Evolutionary conservation across 2,329 filamentous ascomycete genomes (phyloP).

Genomic region (Ophiostoma perfectum): DNA sequence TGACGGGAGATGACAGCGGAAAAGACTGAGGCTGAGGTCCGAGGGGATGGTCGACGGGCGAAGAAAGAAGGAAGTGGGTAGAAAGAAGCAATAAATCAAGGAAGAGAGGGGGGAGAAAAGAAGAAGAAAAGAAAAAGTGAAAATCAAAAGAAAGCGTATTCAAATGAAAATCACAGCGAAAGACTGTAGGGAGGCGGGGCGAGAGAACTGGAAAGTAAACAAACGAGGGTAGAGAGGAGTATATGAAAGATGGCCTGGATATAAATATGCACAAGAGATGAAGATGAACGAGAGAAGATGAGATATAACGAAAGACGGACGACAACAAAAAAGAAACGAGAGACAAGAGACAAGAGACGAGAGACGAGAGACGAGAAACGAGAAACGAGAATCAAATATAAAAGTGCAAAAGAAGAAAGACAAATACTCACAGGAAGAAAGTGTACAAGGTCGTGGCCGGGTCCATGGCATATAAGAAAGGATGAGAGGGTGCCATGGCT

Average conservation of each 20-base stretch:
- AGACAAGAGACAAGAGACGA: background rate
- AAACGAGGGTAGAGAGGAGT: background rate
- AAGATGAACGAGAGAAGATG: conserved; percentile 19
- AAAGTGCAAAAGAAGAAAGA: background rate
- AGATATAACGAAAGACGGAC: background rate
- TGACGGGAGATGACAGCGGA: background rate
- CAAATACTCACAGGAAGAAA: conserved; percentile 58
- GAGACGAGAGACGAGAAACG: background rate
- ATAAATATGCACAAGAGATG: background rate
- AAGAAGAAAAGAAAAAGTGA: background rate
- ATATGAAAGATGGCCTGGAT: no score
- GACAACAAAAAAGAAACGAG: conserved; percentile 21
- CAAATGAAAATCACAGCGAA: conserved; percentile 6
- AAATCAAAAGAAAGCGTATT: conserved; percentile 12
- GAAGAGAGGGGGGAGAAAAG: background rate
- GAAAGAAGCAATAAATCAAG: background rate
- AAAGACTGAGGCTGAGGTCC: background rate
- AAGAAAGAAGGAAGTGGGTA: background rate
- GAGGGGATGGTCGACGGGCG: background rate
- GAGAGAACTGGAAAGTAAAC: background rate
- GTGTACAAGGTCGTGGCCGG: conserved; percentile 62
- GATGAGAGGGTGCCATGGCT: background rate
- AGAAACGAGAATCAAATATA: background rate
- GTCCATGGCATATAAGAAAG: conserved; percentile 42
- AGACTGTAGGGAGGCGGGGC: background rate